Conservation (phyloP, 306 rosid genomes). For the Luffa acutangula region DNA sequence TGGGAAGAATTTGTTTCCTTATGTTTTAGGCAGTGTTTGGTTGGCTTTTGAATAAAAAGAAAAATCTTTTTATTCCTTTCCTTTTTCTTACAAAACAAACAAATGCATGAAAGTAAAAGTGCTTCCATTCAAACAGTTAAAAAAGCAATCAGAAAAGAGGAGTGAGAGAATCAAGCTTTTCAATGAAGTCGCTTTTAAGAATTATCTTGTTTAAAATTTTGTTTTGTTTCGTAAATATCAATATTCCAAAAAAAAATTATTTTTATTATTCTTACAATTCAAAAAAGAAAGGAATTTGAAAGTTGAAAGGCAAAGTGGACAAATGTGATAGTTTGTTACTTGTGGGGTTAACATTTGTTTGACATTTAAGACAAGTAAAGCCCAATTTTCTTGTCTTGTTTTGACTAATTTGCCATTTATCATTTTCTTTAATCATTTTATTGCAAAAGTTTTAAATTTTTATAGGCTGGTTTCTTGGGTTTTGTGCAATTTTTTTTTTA, state of each 20-base stretch:
- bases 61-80: neutral
- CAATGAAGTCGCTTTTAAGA: neutral
- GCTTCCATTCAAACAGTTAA: constrained; percentile 1
- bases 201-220: neutral
- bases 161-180: constrained; percentile 1
- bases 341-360: constrained; percentile 6
- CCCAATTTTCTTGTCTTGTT: neutral
- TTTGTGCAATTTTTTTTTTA: neutral
- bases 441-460: neutral
- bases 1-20: neutral
- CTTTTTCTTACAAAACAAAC: neutral
- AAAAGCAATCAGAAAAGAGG: neutral
- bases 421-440: neutral
- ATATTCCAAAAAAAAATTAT: neutral
- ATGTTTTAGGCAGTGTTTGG: neutral
- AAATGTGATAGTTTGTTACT: neutral
- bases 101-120: neutral
- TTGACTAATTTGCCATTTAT: neutral
- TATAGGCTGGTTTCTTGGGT: neutral
- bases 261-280: neutral
- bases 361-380: neutral
- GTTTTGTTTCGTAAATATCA: neutral
- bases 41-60: neutral
- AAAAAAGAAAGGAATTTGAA: neutral
- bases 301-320: neutral